Conservation (phyloP, 371 early-diverging fungal genomes). For the Mortierella sp. region DNA sequence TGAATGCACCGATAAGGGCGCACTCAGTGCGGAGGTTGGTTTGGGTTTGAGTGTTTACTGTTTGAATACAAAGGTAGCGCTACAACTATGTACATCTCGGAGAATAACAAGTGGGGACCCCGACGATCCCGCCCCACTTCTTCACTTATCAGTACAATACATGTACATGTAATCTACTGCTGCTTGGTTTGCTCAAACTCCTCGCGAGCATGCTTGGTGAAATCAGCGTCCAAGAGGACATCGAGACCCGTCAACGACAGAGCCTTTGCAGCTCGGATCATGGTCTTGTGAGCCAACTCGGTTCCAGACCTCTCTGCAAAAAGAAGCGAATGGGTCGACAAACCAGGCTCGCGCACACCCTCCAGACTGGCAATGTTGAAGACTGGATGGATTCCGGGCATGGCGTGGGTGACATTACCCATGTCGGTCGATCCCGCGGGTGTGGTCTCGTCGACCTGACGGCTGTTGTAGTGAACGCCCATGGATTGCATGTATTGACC, state of each 20-base stretch:
- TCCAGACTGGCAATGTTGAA: conserved; percentile 50
- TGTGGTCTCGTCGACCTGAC: conserved; percentile 57
- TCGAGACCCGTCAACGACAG: conserved; percentile 58
- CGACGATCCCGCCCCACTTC: neutral
- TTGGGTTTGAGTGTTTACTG: neutral
- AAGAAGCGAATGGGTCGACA: conserved; percentile 43
- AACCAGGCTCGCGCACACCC: conserved; percentile 37
- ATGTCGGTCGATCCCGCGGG: conserved; percentile 76
- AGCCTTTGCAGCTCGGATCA: conserved; percentile 66
- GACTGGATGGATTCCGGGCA: conserved; percentile 67
- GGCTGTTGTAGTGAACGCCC: conserved; percentile 55
- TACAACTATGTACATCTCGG: neutral
- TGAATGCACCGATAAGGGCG: neutral
- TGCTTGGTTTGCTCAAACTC: conserved; percentile 36
- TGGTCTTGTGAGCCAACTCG: conserved; percentile 69
- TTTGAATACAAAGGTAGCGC: neutral
- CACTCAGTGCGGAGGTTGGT: neutral
- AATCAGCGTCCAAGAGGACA: conserved; percentile 48
- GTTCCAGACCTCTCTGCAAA: conserved; percentile 76
- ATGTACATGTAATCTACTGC: neutral
- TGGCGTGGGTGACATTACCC: conserved; percentile 73
- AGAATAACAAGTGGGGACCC: neutral
- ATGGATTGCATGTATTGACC: conserved; percentile 65
- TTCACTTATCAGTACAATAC: neutral
- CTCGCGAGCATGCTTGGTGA: conserved; percentile 22